These are phyloP conservation scores for Penicillium sp. DNA, from an alignment of 2,329 filamentous ascomycete genomes.

Conservation along the genomic window DNA sequence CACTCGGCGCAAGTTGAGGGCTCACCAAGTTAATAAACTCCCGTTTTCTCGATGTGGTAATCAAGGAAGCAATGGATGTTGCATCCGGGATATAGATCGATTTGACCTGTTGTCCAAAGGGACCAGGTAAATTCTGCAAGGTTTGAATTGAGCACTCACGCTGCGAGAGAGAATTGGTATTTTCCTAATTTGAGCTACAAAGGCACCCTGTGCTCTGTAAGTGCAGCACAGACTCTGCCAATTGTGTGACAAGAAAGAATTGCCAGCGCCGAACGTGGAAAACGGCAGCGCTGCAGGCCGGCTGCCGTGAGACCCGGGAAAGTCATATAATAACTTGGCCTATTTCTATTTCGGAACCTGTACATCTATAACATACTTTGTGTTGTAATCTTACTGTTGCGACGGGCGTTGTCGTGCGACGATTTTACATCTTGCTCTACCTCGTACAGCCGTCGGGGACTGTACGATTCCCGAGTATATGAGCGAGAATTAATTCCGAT, in stretches of 20 bases:
- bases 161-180: not conserved
- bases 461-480: conserved; percentile 8
- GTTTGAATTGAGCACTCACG: not conserved
- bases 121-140: not conserved
- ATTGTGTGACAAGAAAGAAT: conserved; percentile 14
- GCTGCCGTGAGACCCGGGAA: conserved; percentile 19
- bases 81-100: conserved; percentile 5
- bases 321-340: not conserved
- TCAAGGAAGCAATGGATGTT: conserved; percentile 5
- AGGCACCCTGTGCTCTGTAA: conserved; percentile 14
- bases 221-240: conserved; percentile 5
- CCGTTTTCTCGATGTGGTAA: not conserved
- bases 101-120: not conserved
- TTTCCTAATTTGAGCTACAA: conserved; percentile 8
- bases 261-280: conserved; percentile 19
- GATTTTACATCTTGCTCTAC: conserved; percentile 15
- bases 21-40: not conserved
- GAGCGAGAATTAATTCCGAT: conserved; percentile 4
- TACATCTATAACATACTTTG: conserved; percentile 9
- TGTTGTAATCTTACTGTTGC: not conserved
- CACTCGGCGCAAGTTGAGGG: not conserved
- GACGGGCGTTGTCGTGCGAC: conserved; percentile 14
- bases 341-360: conserved; percentile 12
- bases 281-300: conserved; percentile 19
- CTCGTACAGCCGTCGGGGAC: conserved; percentile 20